Evolutionary conservation across 208 protist genomes (phyloP), one percentile per base, ranked within the genome.

Genomic region (Leptomonas pyrrhocoris): DNA sequence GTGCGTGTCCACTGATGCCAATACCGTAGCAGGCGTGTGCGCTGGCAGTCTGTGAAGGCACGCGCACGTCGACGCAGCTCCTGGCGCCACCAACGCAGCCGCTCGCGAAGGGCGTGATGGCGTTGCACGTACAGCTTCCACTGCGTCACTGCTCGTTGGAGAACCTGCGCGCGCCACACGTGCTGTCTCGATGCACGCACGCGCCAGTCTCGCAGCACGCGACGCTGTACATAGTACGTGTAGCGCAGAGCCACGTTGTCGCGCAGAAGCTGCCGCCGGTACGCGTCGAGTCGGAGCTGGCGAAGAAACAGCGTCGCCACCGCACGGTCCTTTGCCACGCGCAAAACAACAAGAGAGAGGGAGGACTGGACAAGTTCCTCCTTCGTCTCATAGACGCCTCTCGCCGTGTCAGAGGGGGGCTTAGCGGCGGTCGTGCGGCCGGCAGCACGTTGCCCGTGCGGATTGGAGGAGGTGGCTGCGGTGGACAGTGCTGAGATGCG

Each of bases 331-430:
- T 73, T 73, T 13, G 87, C 83, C 15, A 90, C 72, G 18, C 81
- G 68, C 36, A 95, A 64, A 48, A 95, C 79, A 31, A 95, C 51
- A 11, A 93, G 30, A 23, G 87, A 83, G 16, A 93, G 71, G 34
- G 90, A 95, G 11, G 43, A 80, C 19, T 16, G 49, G 28, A 73
- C 49, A 6, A 12, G 19, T 21, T 56, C 57, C 45, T 68, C 67
- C 38, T 66, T 23, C 23, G 30, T 21, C n/a, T 66, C 46, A 15
- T 60, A 43, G 57, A 16, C 31, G 18, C 4, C 18, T 34, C 11
- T 43, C 21, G 40, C 36, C 15, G 36, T 46, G 18, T 48, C 40
- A 5, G 60, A 7, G 27, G 34, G 0, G 55, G 19, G 40, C 9
- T 42, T 46, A 28, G 25, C 8, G 8, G 7, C 31, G 28, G 48